These are phyloP conservation scores for Penicillium sp. DNA, from an alignment of 2,329 filamentous ascomycete genomes.

Conservation along the genomic window DNA sequence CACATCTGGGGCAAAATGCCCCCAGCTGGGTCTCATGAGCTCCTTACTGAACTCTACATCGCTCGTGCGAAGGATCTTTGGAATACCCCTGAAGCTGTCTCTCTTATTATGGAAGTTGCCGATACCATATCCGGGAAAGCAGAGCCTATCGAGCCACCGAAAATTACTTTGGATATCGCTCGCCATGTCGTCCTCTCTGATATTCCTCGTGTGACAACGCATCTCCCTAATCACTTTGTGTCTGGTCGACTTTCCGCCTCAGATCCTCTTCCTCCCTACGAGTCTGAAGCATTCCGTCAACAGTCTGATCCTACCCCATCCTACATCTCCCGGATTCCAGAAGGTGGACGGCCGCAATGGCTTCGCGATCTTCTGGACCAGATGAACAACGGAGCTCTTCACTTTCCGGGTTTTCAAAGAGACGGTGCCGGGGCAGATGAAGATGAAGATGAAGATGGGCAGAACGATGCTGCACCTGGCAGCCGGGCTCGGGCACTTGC, in stretches of 20 bases:
- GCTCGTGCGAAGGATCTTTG: slow-evolving; percentile 76
- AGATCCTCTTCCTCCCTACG: slow-evolving; percentile 73
- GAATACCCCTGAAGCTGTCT: slow-evolving; percentile 71
- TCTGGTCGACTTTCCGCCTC: slow-evolving; percentile 67
- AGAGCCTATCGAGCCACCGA: slow-evolving; percentile 44
- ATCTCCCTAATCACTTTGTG: slow-evolving; percentile 66
- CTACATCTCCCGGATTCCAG: slow-evolving; percentile 33
- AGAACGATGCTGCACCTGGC: background rate
- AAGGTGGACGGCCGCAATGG: slow-evolving; percentile 35
- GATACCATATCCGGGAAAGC: slow-evolving; percentile 50
- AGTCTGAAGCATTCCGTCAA: slow-evolving; percentile 40
- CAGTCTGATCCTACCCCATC: slow-evolving; percentile 36
- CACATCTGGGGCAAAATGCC: slow-evolving; percentile 78
- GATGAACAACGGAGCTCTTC: slow-evolving; percentile 33
- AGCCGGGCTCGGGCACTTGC: slow-evolving; percentile 22
- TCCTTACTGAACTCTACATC: slow-evolving; percentile 74
- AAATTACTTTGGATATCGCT: slow-evolving; percentile 59
- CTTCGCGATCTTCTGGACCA: slow-evolving; percentile 37
- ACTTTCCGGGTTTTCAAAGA: slow-evolving; percentile 26
- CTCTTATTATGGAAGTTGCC: slow-evolving; percentile 67
- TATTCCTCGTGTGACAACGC: slow-evolving; percentile 65
- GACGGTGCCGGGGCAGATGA: slow-evolving; percentile 13
- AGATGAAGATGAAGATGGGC: slow-evolving; percentile 12
- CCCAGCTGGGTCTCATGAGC: slow-evolving; percentile 60
- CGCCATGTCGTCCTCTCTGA: slow-evolving; percentile 78